Percentiles rank a stretch among this genome's conserved stretches.
Conservation (phyloP, 129 eudicot species). For the Centella asiatica region DNA sequence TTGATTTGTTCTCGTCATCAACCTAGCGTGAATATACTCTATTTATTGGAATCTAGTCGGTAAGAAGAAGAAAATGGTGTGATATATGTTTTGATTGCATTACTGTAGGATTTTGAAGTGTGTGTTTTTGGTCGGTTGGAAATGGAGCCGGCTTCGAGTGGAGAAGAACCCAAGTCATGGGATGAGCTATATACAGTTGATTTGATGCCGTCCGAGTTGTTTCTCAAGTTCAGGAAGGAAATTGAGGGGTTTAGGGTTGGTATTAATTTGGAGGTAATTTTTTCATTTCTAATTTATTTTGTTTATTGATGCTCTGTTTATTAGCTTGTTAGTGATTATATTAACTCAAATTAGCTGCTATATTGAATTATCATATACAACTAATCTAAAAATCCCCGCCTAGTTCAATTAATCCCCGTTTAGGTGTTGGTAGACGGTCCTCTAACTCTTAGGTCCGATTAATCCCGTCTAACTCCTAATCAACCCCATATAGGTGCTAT, state of each 20-base stretch:
- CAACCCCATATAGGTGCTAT: no score
- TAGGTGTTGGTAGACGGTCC: no score
- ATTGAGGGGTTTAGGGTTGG: conserved; percentile 68
- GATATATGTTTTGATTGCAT: conserved; percentile 5
- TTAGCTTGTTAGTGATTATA: not conserved
- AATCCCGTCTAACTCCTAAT: no score
- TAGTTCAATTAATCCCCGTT: no score
- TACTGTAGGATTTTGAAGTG: not conserved
- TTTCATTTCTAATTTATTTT: not conserved
- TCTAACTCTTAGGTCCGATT: no score
- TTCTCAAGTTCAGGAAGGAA: conserved; percentile 70
- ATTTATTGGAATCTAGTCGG: not conserved
- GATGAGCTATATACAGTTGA: conserved; percentile 68
- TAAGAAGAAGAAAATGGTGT: not conserved
- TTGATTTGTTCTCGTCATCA: no score
- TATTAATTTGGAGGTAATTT: conserved; percentile 73
- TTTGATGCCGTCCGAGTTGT: conserved; percentile 80
- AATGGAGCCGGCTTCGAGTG: conserved; percentile 31
- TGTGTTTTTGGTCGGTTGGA: not conserved
- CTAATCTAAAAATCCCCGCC: no score
- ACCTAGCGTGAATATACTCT: no score
- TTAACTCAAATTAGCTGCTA: not conserved
- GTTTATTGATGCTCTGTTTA: not conserved
- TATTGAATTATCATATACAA: no score
- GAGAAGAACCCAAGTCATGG: conserved; percentile 66